These are phyloP conservation scores for Leccinum solheimii DNA, from an alignment of 1,284 basidiomycete genomes.

Conservation along the genomic window DNA sequence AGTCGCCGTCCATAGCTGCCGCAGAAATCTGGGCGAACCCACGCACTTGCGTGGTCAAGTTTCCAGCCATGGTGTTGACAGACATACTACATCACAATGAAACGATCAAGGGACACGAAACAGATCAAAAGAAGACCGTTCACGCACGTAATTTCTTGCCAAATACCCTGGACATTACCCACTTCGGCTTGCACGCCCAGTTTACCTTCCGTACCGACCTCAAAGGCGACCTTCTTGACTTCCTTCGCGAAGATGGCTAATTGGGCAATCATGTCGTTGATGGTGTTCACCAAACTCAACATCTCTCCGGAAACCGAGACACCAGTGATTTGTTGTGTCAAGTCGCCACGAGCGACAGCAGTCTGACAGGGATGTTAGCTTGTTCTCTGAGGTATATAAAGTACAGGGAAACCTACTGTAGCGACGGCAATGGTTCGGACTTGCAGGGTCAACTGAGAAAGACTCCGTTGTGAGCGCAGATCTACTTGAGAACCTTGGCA, in stretches of 20 bases:
- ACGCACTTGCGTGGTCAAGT: slow-evolving; percentile 97
- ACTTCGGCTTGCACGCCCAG: slow-evolving; percentile 97
- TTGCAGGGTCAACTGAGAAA: slow-evolving; percentile 81
- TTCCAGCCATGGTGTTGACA: slow-evolving; percentile 96
- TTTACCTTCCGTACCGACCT: slow-evolving; percentile 96
- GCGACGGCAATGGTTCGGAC: slow-evolving; percentile 94
- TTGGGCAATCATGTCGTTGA: slow-evolving; percentile 97
- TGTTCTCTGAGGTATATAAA: not conserved
- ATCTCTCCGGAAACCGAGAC: slow-evolving; percentile 97
- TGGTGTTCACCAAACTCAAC: slow-evolving; percentile 89
- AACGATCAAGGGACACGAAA: slow-evolving; percentile 1
- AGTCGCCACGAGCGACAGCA: slow-evolving; percentile 91
- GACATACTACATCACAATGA: slow-evolving; percentile 55
- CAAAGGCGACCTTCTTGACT: slow-evolving; percentile 93
- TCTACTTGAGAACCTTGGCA: not conserved
- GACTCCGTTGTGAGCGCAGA: slow-evolving; percentile 1
- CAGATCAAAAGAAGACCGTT: slow-evolving; percentile 1
- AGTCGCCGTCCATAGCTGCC: slow-evolving; percentile 98
- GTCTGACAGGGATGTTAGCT: slow-evolving; percentile 48
- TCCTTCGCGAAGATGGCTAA: slow-evolving; percentile 92
- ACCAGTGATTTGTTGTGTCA: slow-evolving; percentile 91
- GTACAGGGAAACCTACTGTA: slow-evolving; percentile 48
- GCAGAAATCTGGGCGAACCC: slow-evolving; percentile 99
- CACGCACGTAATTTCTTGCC: slow-evolving; percentile 97
- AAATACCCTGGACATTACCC: slow-evolving; percentile 95